Percentiles rank a stretch among this genome's conserved stretches.
Evolutionary conservation across 306 rosid genomes (phyloP).

Genomic region (Sechiopsis laciniata): DNA sequence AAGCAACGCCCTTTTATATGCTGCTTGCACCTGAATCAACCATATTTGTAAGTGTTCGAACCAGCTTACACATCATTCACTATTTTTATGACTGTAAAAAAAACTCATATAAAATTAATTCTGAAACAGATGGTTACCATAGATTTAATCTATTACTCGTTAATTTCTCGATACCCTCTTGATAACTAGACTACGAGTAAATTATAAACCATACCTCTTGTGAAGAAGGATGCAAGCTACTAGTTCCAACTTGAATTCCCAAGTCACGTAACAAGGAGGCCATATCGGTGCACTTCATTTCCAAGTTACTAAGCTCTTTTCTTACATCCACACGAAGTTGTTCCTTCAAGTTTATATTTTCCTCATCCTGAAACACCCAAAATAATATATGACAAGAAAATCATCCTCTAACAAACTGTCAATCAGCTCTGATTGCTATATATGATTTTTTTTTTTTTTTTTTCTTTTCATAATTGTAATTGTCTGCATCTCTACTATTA

Average conservation of each 20-base stretch:
- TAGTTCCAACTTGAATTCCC: conserved; percentile 64
- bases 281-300: conserved; percentile 58
- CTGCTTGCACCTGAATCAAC: conserved; percentile 58
- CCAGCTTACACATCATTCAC: no score
- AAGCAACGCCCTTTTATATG: conserved; percentile 68
- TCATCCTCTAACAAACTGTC: not conserved
- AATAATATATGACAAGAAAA: not conserved
- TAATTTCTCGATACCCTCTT: no score
- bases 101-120: no score
- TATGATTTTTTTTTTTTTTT: no score
- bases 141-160: no score
- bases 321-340: conserved; percentile 60
- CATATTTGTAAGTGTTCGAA: no score
- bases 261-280: conserved; percentile 73
- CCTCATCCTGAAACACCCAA: conserved; percentile 58
- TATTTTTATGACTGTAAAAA: no score
- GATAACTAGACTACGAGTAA: not conserved
- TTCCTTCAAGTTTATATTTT: conserved; percentile 69
- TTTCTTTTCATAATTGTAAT: no score
- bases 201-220: conserved; percentile 44
- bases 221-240: conserved; percentile 36
- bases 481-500: no score
- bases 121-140: no score
- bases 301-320: conserved; percentile 55
- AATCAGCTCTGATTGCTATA: not conserved